Evolutionary conservation across 1,284 basidiomycete genomes (phyloP).

Genomic region (Heterobasidion irregulare): DNA sequence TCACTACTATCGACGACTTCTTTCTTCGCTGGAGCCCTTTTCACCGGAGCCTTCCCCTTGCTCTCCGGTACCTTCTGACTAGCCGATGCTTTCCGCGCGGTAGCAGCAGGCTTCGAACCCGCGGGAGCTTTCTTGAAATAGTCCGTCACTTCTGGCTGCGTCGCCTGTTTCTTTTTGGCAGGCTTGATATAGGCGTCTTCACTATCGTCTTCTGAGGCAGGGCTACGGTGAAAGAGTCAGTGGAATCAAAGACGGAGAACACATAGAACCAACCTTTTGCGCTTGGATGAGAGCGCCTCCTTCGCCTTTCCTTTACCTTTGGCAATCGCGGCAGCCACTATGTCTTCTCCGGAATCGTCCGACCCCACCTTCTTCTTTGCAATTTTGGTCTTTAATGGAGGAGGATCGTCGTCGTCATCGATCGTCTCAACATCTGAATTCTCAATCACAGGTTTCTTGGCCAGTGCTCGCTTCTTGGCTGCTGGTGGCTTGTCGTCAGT

Average conservation of each 20-base stretch:
- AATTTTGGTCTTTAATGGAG: constrained; percentile 17
- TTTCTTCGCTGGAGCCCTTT: constrained; percentile 23
- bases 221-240: constrained; percentile 15
- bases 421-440: constrained; percentile 31
- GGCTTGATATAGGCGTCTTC: constrained; percentile 37
- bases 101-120: constrained; percentile 17
- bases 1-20: constrained; percentile 25
- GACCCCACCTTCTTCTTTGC: constrained; percentile 10
- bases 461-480: constrained; percentile 13
- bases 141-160: constrained; percentile 43
- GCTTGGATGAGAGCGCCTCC: constrained; percentile 28
- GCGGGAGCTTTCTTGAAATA: constrained; percentile 46
- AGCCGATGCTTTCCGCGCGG: constrained; percentile 41
- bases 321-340: constrained; percentile 18
- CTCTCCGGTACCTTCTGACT: constrained; percentile 31
- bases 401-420: constrained; percentile 9
- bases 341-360: constrained; percentile 20
- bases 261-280: constrained; percentile 29
- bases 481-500: constrained; percentile 14
- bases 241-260: constrained; percentile 2
- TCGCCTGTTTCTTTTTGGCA: constrained; percentile 22
- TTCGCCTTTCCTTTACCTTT: constrained; percentile 31
- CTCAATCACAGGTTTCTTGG: constrained; percentile 25
- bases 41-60: constrained; percentile 26
- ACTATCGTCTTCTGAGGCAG: constrained; percentile 26